phyloP scores from a whole-genome alignment of 768 basidiomycete species.

The Scleroderma citrinum region DNA sequence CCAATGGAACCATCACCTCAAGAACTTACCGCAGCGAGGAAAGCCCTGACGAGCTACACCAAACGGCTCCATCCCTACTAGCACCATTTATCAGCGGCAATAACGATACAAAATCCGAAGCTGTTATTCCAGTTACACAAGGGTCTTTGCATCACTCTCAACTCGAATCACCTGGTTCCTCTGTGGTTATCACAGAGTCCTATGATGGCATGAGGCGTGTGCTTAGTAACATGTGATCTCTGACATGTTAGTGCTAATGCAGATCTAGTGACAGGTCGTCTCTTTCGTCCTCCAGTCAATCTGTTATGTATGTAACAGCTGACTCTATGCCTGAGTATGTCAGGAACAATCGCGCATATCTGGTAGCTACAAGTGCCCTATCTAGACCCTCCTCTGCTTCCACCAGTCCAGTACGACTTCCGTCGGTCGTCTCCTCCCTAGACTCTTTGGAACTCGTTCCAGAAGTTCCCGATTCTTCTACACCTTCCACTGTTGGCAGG shows the following conservation, averaged over 20 bases:
- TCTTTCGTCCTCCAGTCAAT: slow-evolving; percentile 13
- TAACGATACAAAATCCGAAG: slow-evolving; percentile 1
- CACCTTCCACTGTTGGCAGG: not conserved
- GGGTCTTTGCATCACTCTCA: slow-evolving; percentile 5
- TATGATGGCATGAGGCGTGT: slow-evolving; percentile 15
- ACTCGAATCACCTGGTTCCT: slow-evolving; percentile 1
- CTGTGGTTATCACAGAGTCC: slow-evolving; percentile 6
- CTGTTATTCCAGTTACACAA: not conserved
- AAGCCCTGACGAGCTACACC: not conserved
- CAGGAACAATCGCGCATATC: slow-evolving; percentile 24
- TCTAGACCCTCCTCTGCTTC: slow-evolving; percentile 15
- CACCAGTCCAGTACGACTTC: slow-evolving; percentile 12
- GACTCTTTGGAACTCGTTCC: slow-evolving; percentile 13
- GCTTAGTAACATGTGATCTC: not conserved
- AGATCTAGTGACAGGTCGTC: slow-evolving; percentile 5
- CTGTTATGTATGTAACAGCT: slow-evolving; percentile 25
- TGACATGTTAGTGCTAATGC: not conserved
- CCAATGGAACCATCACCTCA: not conserved
- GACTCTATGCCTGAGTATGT: slow-evolving; percentile 26
- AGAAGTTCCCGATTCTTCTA: not conserved
- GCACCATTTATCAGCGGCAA: slow-evolving; percentile 27
- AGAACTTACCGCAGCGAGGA: not conserved
- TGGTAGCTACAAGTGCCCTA: slow-evolving; percentile 25
- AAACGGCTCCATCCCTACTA: slow-evolving; percentile 14
- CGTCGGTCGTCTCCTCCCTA: slow-evolving; percentile 19